phyloP scores from a whole-genome alignment of 345 rosid genomes.

The Moringa oleifera region DNA sequence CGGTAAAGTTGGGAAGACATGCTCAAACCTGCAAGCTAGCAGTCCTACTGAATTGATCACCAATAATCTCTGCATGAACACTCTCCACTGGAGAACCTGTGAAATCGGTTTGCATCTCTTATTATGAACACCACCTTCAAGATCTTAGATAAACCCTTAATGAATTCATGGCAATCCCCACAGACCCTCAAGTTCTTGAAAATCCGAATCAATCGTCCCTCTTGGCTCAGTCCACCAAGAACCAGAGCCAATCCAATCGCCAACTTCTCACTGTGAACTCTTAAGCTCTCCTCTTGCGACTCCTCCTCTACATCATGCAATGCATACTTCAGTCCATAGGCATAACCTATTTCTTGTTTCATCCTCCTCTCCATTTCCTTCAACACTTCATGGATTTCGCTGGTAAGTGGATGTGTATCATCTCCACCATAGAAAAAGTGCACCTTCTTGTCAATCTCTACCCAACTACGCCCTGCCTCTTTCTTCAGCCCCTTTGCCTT shows the following conservation, averaged over 20 bases:
- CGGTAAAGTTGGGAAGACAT: too few species aligned
- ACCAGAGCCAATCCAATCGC: constrained; percentile 77
- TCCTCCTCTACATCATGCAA: constrained; percentile 75
- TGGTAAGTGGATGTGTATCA: constrained; percentile 47
- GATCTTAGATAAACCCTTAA: constrained; percentile 63
- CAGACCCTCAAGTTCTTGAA: constrained; percentile 88
- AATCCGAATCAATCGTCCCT: constrained; percentile 44
- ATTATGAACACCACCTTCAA: constrained; percentile 44
- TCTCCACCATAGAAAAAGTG: constrained; percentile 62
- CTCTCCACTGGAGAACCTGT: constrained; percentile 57
- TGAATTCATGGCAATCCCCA: too few species aligned
- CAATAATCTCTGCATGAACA: constrained; percentile 73
- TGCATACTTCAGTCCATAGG: constrained; percentile 39
- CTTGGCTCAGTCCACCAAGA: constrained; percentile 30
- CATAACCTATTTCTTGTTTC: constrained; percentile 65
- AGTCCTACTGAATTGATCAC: constrained; percentile 26
- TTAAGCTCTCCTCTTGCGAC: constrained; percentile 65
- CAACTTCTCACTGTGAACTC: constrained; percentile 80
- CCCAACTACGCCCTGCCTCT: constrained; percentile 85
- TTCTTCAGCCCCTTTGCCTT: constrained; percentile 53
- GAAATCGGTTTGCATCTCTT: constrained; percentile 84
- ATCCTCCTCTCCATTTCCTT: constrained; percentile 61
- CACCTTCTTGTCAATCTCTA: constrained; percentile 61
- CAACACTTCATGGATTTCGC: constrained; percentile 42
- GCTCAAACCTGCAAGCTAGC: too few species aligned